Base-by-base conservation (phyloP, 768 basidiomycete genomes). In the Boletus speciosus region DNA sequence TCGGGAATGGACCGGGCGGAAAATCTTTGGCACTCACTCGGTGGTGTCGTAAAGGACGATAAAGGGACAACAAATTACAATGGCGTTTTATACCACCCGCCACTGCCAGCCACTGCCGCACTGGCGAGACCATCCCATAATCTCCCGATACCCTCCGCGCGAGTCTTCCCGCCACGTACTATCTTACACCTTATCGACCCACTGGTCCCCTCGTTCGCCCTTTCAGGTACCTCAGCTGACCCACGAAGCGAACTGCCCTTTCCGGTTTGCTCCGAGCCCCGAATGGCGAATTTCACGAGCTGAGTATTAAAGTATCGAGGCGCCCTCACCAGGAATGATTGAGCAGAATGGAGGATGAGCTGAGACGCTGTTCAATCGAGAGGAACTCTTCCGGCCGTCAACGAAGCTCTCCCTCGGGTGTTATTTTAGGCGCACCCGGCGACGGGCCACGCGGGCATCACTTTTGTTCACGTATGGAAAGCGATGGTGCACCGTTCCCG, bases 101-200 rank as follows among this genome's bases (percentile, higher is more conserved):
- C 21, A 65, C 43, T 41, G 49, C 38, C 21, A 65, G 59, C 57
- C 60, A 61, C 59, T 55, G 55, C 56, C 59, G 51, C 35, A 15
- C 35, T 36, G 47, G 23, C 52, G 54, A 52, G 37, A 19, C 44
- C 60, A 70, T 70, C 60, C 69, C 68, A 69, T 71, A 66, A 58
- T 71, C 60, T 49, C 63, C 68, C 68, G 70, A 59, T 49, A 7
- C 6, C 32, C 47, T 45, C 41, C 61, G 48, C 49, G 40, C 64
- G 63, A 60, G 50, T 65, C 65, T 46, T 48, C 54, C 63, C 65
- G 63, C 51, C 43, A 25, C 27, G 21, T 44, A 23, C 31, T 53
- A 41, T 27, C 5, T 5, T 27, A 27, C 25, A 27, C 2, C 31
- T 32, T 32, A 32, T 55, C 36, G 10, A 49, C 42, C 4, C 14